Conservation (phyloP, 495 filamentous ascomycete genomes). For the Tuber borchii region DNA sequence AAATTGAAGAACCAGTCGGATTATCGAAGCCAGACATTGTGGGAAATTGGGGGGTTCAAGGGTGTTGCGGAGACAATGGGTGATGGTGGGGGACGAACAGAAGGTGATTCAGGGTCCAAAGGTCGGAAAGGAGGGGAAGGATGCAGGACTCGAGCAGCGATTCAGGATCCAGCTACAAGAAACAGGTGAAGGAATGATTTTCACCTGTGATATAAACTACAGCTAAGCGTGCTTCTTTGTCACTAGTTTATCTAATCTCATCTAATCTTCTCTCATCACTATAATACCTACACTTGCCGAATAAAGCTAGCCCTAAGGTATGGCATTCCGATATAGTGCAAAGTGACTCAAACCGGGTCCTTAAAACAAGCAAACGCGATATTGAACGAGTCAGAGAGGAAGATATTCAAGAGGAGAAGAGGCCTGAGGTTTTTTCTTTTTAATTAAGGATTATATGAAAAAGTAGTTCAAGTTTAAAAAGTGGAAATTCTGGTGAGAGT, state of each 20-base stretch:
- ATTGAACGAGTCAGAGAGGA: too few species aligned
- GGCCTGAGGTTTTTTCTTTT: too few species aligned
- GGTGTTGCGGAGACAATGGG: constrained; percentile 3
- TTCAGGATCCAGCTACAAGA: not conserved
- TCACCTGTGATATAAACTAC: not conserved
- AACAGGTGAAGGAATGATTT: not conserved
- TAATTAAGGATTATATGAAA: too few species aligned
- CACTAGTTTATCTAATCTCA: constrained; percentile 13
- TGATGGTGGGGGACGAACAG: not conserved
- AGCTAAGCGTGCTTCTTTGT: not conserved
- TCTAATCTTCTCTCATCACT: constrained; percentile 12
- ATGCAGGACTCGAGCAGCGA: not conserved
- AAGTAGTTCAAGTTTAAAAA: too few species aligned
- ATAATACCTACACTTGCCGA: not conserved
- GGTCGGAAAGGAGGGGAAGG: not conserved
- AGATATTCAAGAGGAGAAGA: too few species aligned
- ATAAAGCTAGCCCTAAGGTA: not conserved
- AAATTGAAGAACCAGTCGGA: constrained; percentile 42
- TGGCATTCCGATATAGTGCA: too few species aligned
- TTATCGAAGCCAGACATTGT: constrained; percentile 12
- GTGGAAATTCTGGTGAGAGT: too few species aligned
- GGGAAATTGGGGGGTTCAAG: not conserved
- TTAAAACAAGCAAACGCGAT: too few species aligned
- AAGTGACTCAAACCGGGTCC: too few species aligned
- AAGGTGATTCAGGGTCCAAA: not conserved